These are phyloP conservation scores for Cryptosporidium parvum DNA, from an alignment of 169 alveolate species.

Conservation along the genomic window DNA sequence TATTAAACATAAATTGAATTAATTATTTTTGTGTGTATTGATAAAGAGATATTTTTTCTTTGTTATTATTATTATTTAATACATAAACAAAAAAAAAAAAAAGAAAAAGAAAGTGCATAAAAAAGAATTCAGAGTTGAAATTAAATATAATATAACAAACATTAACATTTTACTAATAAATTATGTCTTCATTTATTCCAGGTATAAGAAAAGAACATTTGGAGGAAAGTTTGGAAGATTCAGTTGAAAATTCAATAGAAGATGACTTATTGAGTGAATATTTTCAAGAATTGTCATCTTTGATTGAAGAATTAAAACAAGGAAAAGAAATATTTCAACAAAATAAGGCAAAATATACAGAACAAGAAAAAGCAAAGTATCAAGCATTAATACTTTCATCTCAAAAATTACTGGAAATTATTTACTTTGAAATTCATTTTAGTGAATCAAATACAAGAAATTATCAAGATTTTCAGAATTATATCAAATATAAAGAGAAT, in stretches of 20 bases:
- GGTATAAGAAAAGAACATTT: neutral
- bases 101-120: no score
- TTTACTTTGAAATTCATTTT: constrained; percentile 24
- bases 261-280: constrained; percentile 1
- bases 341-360: neutral
- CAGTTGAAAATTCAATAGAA: neutral
- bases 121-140: no score
- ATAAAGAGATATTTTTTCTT: no score
- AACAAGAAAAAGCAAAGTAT: neutral
- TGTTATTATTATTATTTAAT: no score
- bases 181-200: neutral
- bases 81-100: no score
- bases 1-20: no score
- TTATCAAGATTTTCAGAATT: constrained; percentile 30
- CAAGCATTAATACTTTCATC: constrained; percentile 22
- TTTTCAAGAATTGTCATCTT: constrained; percentile 18
- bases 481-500: constrained; percentile 10
- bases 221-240: neutral
- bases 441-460: constrained; percentile 21
- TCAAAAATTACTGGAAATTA: constrained; percentile 31
- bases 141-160: no score
- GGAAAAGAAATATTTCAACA: neutral
- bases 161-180: no score
- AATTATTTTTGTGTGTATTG: no score
- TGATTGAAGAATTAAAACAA: constrained; percentile 14